Evolutionary conservation across 805 yeast species (phyloP), one percentile per base, ranked within the genome.

Genomic region (Brettanomyces sp.): DNA sequence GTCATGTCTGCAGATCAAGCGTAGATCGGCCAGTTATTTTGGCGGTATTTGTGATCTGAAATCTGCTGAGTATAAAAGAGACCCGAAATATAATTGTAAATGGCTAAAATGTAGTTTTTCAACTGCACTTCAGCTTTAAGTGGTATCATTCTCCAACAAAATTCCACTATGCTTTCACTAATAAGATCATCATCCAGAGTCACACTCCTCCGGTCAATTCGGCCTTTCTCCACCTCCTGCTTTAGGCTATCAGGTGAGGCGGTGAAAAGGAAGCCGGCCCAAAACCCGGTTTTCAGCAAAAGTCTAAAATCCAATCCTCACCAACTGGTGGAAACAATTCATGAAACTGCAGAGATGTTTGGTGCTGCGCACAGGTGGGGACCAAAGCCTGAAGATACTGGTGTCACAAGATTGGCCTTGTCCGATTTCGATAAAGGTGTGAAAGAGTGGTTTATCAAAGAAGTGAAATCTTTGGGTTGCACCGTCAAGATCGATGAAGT

Each of bases 301-400:
- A 21, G 33, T 6, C 23, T 44, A 5, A 44, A 39, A n/a, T 32
- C 39, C 11, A 44, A 44, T 33, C 21, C 32, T 11, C 42, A 23
- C 8, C 42, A 44, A 44, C 64, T 80, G 46, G 59, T 79, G 48
- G 63, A 69, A n/a, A 79, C 85, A 6, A 77, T 81, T 50, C 83
- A 81, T 56, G 67, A 68, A 30, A 80, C 87, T 5, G 75, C 84
- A 36, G 48, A 58, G 23, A 51, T 53, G 43, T 79, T 73, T 64
- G 88, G 88, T 3, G 82, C 84, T 11, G 75, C 74, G 37, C 75
- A 74, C 13, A 64, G 68, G 14, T 79, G 84, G 84, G 85, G 85
- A 1, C 55, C 67, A 1, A 62, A 56, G 28, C 51, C 65, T 3
- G 75, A 80, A 3, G 75, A 81, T 42, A 80, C 85, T 9, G 88